Evolutionary conservation across 352 stramenopile genomes (phyloP).

Genomic region (Pythium grandisporangium): DNA sequence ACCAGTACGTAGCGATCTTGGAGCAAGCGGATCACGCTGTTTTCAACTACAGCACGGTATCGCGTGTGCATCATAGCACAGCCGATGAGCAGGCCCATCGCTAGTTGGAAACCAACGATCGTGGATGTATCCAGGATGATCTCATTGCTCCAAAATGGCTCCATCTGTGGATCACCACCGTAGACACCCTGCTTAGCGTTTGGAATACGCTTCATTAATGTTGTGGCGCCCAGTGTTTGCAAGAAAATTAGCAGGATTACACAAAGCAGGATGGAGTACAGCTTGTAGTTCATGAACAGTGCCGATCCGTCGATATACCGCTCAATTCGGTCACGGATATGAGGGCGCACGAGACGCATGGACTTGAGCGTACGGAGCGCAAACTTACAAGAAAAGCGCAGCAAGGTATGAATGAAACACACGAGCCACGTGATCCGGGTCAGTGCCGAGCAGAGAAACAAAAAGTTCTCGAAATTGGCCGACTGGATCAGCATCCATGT

Average conservation of each 20-base stretch:
- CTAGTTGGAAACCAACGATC: slow-evolving; percentile 22
- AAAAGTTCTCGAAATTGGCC: slow-evolving; percentile 36
- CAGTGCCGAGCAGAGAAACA: slow-evolving; percentile 39
- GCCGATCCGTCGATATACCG: slow-evolving; percentile 38
- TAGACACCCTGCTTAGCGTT: slow-evolving; percentile 23
- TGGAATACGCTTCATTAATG: slow-evolving; percentile 30
- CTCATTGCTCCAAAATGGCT: slow-evolving; percentile 39
- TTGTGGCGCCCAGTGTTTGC: slow-evolving; percentile 16
- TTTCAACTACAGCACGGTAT: slow-evolving; percentile 30
- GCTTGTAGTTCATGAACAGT: slow-evolving; percentile 48
- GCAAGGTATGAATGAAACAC: slow-evolving; percentile 30
- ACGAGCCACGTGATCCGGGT: slow-evolving; percentile 53
- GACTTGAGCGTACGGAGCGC: slow-evolving; percentile 15
- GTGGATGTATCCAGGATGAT: slow-evolving; percentile 41
- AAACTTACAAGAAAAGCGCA: slow-evolving; percentile 22
- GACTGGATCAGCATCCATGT: slow-evolving; percentile 49
- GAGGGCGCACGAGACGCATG: slow-evolving; percentile 19
- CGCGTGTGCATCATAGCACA: slow-evolving; percentile 22
- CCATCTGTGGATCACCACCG: slow-evolving; percentile 22
- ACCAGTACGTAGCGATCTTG: slow-evolving; percentile 37
- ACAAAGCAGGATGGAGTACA: slow-evolving; percentile 46
- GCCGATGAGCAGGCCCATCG: slow-evolving; percentile 15
- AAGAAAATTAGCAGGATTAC: slow-evolving; percentile 31
- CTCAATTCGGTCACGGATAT: slow-evolving; percentile 22
- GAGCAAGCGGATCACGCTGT: slow-evolving; percentile 30